Base-by-base conservation (phyloP, 805 yeast species). In the Hanseniaspora taiwanica region DNA sequence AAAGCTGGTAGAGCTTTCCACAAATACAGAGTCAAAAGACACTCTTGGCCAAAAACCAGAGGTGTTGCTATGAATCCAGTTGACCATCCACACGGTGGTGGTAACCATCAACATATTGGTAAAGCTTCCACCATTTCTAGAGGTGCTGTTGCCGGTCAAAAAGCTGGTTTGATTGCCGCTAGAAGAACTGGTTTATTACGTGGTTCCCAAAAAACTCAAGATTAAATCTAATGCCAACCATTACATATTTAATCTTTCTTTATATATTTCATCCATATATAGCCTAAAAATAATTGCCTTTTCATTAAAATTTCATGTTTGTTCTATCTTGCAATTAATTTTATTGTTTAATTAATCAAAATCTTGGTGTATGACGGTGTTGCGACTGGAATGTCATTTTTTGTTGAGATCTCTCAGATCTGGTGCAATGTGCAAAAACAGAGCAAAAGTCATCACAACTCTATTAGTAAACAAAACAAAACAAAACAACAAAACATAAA, bases 41-140 rank as follows among this genome's bases (percentile, higher is more conserved):
- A 91, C 94, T 85, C 95, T 56, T 91, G 97, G 97, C 98, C 98
- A 74, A 87, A 85, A 83, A 91, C 97, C 66, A 86, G 97, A 78
- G 98, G 97, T 89, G 97, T 89, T 68, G 98, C 98, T 69, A 89
- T 91, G 98, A 89, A 89, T 78, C 97, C 97, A 71, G 98, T 89
- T 70, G 98, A 89, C 71, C 98, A 89, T 78, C 98, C 98, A 70
- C 98, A 89, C 72, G 98, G 98, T 84, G 97, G 98, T 89, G 98
- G 98, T 89, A 87, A 87, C 95, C 97, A 89, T 74, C 97, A 89
- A 78, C 97, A 89, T 72, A 89, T 87, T 76, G 97, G 97, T 86
- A 89, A 89, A 80, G 96, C 97, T 64, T 89, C 97, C 62, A 89
- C 97, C 64, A 89, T 89, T 63, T 81, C 94, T 59, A 85, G 97